Evolutionary conservation across 768 basidiomycete genomes (phyloP).

Genomic region (Boletus patriciae): DNA sequence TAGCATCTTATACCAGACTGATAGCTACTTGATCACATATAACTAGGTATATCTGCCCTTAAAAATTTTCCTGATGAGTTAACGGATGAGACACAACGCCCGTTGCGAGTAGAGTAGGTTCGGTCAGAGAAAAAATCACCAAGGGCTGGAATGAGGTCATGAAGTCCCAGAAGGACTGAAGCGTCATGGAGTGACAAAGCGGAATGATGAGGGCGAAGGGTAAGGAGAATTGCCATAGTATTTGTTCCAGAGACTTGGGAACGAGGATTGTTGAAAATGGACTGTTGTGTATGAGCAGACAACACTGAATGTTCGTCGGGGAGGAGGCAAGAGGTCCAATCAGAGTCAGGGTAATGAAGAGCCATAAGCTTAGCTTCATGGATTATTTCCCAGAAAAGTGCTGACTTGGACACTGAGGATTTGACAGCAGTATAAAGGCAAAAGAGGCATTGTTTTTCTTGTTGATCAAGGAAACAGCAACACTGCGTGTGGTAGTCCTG

Average conservation of each 20-base stretch:
- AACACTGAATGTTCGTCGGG: neutral
- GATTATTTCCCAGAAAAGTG: neutral
- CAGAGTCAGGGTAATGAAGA: neutral
- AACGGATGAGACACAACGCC: too few species aligned
- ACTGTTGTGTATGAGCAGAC: neutral
- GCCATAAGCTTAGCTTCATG: neutral
- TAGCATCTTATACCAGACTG: too few species aligned
- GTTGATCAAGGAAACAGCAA: conserved; percentile 7
- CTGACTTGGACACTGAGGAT: neutral
- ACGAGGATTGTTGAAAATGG: conserved; percentile 1
- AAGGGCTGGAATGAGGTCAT: too few species aligned
- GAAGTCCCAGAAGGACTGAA: too few species aligned
- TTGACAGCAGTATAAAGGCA: conserved; percentile 6
- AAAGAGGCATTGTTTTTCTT: conserved; percentile 1
- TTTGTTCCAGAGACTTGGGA: neutral
- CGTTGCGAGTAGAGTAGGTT: neutral
- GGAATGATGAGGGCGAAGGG: too few species aligned
- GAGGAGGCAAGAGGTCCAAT: neutral
- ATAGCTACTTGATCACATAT: too few species aligned
- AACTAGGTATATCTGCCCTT: too few species aligned
- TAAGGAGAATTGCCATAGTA: too few species aligned
- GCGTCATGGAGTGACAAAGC: too few species aligned
- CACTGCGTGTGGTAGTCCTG: conserved; percentile 9
- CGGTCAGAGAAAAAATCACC: neutral
- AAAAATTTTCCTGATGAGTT: too few species aligned